phyloP scores from a whole-genome alignment of 176 grass and related monocot species.

The Olyra latifolia region DNA sequence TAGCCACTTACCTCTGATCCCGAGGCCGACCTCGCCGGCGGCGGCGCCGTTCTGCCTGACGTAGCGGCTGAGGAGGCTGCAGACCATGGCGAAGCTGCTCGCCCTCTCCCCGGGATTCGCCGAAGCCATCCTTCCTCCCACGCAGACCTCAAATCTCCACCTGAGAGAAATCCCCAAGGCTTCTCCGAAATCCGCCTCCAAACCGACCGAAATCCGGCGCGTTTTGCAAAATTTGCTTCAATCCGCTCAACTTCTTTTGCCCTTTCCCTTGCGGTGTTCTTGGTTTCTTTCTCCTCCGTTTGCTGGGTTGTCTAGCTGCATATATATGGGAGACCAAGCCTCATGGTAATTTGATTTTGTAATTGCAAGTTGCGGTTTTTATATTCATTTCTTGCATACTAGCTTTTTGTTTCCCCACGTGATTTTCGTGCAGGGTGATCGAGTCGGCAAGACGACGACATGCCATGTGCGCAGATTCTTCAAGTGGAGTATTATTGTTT shows the following conservation, averaged over 20 bases:
- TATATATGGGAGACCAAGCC: slow-evolving; percentile 3
- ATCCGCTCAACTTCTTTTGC: not conserved
- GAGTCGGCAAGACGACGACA: not conserved
- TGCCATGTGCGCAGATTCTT: not conserved
- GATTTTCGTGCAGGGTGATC: slow-evolving; percentile 3
- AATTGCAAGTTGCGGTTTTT: not conserved
- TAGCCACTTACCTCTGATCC: slow-evolving; percentile 62
- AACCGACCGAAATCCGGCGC: not conserved
- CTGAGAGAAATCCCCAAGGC: not conserved
- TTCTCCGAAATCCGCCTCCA: not conserved
- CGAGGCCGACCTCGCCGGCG: slow-evolving; percentile 58
- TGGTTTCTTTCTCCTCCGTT: not conserved
- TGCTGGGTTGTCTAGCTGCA: not conserved
- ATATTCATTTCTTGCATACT: not conserved
- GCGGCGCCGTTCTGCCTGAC: slow-evolving; percentile 72
- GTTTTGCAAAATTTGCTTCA: not conserved
- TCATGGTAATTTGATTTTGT: not conserved
- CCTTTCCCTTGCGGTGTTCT: not conserved
- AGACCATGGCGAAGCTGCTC: slow-evolving; percentile 69
- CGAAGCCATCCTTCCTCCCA: slow-evolving; percentile 36
- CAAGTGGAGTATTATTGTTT: not conserved
- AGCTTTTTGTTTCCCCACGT: slow-evolving; percentile 34
- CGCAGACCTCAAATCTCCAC: slow-evolving; percentile 26
- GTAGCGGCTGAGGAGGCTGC: slow-evolving; percentile 77
- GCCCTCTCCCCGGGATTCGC: slow-evolving; percentile 54